Evolutionary conservation across 2,329 filamentous ascomycete genomes (phyloP).

Genomic region (Sclerotinia minor): DNA sequence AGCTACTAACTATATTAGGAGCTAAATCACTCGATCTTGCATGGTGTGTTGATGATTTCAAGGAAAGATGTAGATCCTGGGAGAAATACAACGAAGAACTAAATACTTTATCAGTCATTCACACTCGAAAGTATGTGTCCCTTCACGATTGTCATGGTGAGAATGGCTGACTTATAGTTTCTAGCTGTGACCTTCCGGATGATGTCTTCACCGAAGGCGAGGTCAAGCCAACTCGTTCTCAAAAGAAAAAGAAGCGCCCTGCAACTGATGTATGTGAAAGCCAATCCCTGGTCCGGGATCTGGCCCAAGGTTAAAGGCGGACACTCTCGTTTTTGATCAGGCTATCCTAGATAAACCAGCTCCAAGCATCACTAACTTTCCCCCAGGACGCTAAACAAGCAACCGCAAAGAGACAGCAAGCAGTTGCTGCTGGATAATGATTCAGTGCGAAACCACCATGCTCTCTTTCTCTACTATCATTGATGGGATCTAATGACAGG

Average conservation of each 20-base stretch:
- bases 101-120: conserved; percentile 69
- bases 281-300: conserved; percentile 23
- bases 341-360: conserved; percentile 9
- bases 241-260: conserved; percentile 41
- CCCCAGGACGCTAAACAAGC: conserved; percentile 35
- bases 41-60: conserved; percentile 82
- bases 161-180: conserved; percentile 33
- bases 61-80: conserved; percentile 75
- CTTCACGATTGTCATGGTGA: not conserved
- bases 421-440: conserved; percentile 38
- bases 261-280: conserved; percentile 38
- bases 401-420: conserved; percentile 42
- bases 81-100: conserved; percentile 72
- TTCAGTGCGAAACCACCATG: conserved; percentile 37
- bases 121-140: conserved; percentile 75
- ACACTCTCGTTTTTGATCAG: conserved; percentile 22
- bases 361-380: conserved; percentile 33
- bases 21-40: conserved; percentile 75
- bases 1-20: conserved; percentile 49
- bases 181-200: conserved; percentile 80
- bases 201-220: conserved; percentile 88
- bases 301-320: conserved; percentile 25
- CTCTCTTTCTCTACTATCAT: conserved; percentile 32
- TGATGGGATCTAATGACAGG: conserved; percentile 41
- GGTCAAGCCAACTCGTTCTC: conserved; percentile 54